Conservation (phyloP, 306 rosid genomes). For the Begonia loranthoides region DNA sequence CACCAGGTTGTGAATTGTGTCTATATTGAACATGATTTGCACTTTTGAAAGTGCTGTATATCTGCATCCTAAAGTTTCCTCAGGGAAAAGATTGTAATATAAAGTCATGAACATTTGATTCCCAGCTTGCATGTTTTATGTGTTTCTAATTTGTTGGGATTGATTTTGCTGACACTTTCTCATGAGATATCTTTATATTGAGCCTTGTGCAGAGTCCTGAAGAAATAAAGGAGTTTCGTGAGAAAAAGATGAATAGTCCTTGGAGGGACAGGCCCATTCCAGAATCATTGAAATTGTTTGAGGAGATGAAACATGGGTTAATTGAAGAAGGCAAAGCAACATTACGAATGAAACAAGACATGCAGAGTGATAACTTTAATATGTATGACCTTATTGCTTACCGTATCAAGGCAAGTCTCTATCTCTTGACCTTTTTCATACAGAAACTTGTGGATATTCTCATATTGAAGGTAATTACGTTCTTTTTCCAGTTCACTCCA, state of each 20-base stretch:
- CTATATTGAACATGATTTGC: too few species aligned
- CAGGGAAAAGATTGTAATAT: too few species aligned
- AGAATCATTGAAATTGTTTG: constrained; percentile 76
- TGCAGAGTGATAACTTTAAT: constrained; percentile 94
- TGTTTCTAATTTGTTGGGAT: background rate
- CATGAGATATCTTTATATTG: background rate
- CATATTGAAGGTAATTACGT: constrained; percentile 12
- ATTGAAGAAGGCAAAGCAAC: constrained; percentile 96
- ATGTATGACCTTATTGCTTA: constrained; percentile 99
- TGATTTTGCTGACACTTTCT: too few species aligned
- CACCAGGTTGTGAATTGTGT: constrained; percentile 52
- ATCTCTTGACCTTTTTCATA: constrained; percentile 3
- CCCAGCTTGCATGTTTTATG: background rate
- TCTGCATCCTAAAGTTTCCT: too few species aligned
- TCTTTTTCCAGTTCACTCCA: constrained; percentile 61
- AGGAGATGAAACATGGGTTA: constrained; percentile 74
- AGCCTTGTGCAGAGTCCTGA: constrained; percentile 59
- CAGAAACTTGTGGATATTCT: constrained; percentile 6
- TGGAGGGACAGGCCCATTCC: constrained; percentile 89
- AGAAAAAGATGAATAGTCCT: constrained; percentile 90
- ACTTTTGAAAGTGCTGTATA: background rate
- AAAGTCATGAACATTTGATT: too few species aligned
- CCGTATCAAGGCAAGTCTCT: constrained; percentile 61
- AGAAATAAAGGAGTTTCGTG: constrained; percentile 82
- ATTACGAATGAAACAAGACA: constrained; percentile 97